Percentiles rank a stretch among this genome's conserved stretches.
Evolutionary conservation across 2,329 filamentous ascomycete genomes (phyloP).

Genomic region (Xylariales sp.): DNA sequence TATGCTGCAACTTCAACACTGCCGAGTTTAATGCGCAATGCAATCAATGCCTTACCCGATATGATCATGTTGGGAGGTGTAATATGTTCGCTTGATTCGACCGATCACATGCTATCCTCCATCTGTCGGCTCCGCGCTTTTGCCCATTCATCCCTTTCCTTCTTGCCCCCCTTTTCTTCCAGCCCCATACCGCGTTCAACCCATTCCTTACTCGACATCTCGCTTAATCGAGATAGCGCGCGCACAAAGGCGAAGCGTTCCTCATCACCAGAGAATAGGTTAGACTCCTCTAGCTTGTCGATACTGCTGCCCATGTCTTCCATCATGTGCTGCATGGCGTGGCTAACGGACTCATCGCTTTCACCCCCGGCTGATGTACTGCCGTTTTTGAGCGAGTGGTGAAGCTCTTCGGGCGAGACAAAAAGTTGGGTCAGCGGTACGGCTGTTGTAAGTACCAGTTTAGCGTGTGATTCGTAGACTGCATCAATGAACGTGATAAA

Average conservation of each 20-base stretch:
- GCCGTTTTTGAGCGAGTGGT: constrained; percentile 66
- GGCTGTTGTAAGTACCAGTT: constrained; percentile 90
- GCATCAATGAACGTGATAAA: constrained; percentile 99
- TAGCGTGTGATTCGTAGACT: constrained; percentile 92
- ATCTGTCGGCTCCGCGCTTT: constrained; percentile 75
- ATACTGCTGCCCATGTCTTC: constrained; percentile 90
- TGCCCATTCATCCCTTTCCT: constrained; percentile 73
- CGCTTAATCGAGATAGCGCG: constrained; percentile 82
- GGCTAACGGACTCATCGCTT: constrained; percentile 60
- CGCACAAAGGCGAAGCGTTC: constrained; percentile 96
- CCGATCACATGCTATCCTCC: constrained; percentile 71
- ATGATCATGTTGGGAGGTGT: background rate
- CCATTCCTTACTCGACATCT: constrained; percentile 97
- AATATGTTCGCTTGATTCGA: background rate
- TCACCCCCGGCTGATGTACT: constrained; percentile 55
- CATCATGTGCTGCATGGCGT: constrained; percentile 83
- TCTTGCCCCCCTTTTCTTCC: constrained; percentile 72
- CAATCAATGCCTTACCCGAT: constrained; percentile 20
- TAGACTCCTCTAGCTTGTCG: constrained; percentile 83
- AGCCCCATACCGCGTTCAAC: constrained; percentile 83
- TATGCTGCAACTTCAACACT: background rate
- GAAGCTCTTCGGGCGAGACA: constrained; percentile 76
- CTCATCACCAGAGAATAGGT: constrained; percentile 92
- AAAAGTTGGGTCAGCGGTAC: constrained; percentile 89
- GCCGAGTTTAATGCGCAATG: constrained; percentile 2